Conservation (phyloP, 192 early-diverging fungal species). For the Entophlyctis helioformis region DNA sequence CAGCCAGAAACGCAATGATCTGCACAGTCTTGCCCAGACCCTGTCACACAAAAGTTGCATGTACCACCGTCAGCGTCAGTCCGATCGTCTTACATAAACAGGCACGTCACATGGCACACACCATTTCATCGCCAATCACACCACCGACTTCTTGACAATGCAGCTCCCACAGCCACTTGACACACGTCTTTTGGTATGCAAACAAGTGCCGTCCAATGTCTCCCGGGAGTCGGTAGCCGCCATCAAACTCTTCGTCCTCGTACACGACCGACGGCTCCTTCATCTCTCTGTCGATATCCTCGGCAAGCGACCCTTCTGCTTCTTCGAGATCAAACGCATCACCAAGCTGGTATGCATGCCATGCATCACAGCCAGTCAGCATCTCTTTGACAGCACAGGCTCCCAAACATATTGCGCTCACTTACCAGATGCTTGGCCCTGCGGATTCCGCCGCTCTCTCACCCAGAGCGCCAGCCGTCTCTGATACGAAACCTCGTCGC, state of each 20-base stretch:
- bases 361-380: background rate
- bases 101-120: slow-evolving; percentile 5
- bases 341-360: background rate
- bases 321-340: slow-evolving; percentile 9
- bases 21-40: slow-evolving; percentile 93
- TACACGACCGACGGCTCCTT: slow-evolving; percentile 27
- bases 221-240: slow-evolving; percentile 54
- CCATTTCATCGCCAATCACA: slow-evolving; percentile 91
- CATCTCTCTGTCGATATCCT: slow-evolving; percentile 37
- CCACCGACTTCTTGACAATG: slow-evolving; percentile 80
- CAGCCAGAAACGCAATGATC: slow-evolving; percentile 69
- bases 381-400: background rate
- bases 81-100: too few relatives aligned
- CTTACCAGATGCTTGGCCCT: background rate
- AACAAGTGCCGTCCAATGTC: slow-evolving; percentile 72
- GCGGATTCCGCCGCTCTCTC: background rate
- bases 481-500: slow-evolving; percentile 41
- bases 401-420: background rate
- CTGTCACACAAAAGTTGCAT: slow-evolving; percentile 12
- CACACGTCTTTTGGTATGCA: slow-evolving; percentile 80
- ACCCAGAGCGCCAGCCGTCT: background rate
- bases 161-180: slow-evolving; percentile 81
- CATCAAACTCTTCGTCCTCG: slow-evolving; percentile 40
- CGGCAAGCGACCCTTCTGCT: background rate
- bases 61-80: background rate